phyloP scores from a whole-genome alignment of 1,284 basidiomycete species.

The Marasmius tenuissimus region DNA sequence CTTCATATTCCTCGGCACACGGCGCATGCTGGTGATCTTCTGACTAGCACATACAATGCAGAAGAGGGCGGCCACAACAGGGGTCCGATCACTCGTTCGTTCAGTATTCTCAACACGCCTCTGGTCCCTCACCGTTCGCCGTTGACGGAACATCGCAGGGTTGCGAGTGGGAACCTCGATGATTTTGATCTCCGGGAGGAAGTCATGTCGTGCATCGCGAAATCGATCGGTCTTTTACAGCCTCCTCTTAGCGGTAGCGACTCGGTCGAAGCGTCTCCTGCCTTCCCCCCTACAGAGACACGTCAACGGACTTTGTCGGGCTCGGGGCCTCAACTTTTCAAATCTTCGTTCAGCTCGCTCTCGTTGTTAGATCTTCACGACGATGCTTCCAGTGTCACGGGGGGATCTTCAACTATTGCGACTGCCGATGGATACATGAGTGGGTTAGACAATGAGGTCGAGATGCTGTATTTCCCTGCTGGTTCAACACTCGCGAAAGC shows the following conservation, averaged over 20 bases:
- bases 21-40: constrained; percentile 71
- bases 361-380: constrained; percentile 78
- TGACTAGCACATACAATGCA: constrained; percentile 47
- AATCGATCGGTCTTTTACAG: constrained; percentile 94
- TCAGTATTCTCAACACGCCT: constrained; percentile 55
- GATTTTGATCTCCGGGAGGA: constrained; percentile 91
- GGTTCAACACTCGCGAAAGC: constrained; percentile 87
- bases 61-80: constrained; percentile 38
- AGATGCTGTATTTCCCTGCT: constrained; percentile 91
- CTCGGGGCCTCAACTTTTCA: constrained; percentile 42
- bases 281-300: constrained; percentile 53
- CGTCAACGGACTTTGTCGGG: constrained; percentile 38
- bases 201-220: constrained; percentile 96
- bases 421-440: constrained; percentile 61
- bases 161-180: constrained; percentile 32
- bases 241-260: constrained; percentile 69
- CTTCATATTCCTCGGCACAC: constrained; percentile 39
- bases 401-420: constrained; percentile 55
- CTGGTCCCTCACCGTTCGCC: constrained; percentile 31
- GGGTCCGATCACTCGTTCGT: constrained; percentile 44
- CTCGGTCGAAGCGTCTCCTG: constrained; percentile 67
- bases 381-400: constrained; percentile 68
- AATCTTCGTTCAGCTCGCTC: constrained; percentile 83
- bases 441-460: constrained; percentile 92
- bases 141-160: constrained; percentile 29